Base-by-base conservation (phyloP, 2,329 filamentous ascomycete species). In the Penicillium sp. region DNA sequence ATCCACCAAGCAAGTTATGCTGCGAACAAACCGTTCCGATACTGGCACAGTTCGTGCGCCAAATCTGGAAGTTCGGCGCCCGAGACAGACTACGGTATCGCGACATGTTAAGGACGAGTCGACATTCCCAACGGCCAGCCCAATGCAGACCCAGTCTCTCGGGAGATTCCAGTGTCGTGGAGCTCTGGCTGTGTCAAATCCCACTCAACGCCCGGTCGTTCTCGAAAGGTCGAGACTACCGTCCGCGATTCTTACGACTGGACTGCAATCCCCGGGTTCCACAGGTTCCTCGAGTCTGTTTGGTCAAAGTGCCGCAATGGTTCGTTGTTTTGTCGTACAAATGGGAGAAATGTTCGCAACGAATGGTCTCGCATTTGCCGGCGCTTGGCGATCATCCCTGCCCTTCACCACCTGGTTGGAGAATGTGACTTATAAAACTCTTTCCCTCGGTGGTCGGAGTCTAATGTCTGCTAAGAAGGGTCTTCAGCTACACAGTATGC, bases 381-480 rank as follows among this genome's bases (percentile, higher is more conserved):
- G 48, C 16, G 33, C 42, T 29, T 53, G 50, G 54, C 47, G 47
- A 31, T 48, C 50, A 38, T 43, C 51, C 6, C 2, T 45, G 15
- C 43, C 52, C 10, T 21, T 53, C 34, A 24, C 39, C 15, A 42
- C 28, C n/a, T 45, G 23, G 33, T n/a, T 44, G 13, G 53, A 61
- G 21, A 21, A 31, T 6, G 12, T 49, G 21, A 26, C 53, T 4
- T 44, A 39, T 26, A 55, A 47, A 9, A 36, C 36, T 24, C 45
- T 62, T 10, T 62, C 58, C 28, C 33, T 49, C 5, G 23, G 48
- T 34, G 56, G 53, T 15, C 38, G 49, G 29, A 41, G 53, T 0
- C 9, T 60, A 5, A 54, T 49, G 53, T 56, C 53, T 44, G 53
- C 51, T 12, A 56, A 41, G 38, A 57, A 52, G 13, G 29, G 47